phyloP scores from a whole-genome alignment of 2,329 filamentous ascomycete species.

The Penicillium digitatum region DNA sequence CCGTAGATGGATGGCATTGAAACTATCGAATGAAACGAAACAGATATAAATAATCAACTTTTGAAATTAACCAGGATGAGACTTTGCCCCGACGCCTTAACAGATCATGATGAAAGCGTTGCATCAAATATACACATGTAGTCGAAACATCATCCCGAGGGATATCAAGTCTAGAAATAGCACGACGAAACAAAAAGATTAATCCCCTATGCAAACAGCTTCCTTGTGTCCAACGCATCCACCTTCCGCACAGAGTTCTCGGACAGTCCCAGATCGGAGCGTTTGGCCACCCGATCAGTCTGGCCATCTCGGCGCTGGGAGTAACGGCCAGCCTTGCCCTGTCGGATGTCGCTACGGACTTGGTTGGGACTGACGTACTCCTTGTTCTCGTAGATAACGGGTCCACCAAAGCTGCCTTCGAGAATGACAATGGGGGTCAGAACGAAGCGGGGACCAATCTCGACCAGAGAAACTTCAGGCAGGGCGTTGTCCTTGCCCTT shows the following conservation, averaged over 20 bases:
- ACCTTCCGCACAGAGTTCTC: slow-evolving; percentile 57
- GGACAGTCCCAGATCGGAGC: slow-evolving; percentile 71
- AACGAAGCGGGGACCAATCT: slow-evolving; percentile 91
- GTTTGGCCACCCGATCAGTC: slow-evolving; percentile 69
- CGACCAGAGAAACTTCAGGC: slow-evolving; percentile 76
- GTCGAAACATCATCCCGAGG: slow-evolving; percentile 26
- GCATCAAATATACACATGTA: slow-evolving; percentile 37
- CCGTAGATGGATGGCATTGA: too few relatives aligned
- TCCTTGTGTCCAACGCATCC: slow-evolving; percentile 70
- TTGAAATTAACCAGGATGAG: slow-evolving; percentile 23
- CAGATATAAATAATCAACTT: slow-evolving; percentile 14
- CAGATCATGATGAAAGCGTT: slow-evolving; percentile 32
- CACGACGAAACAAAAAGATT: slow-evolving; percentile 18
- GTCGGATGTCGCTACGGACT: slow-evolving; percentile 74
- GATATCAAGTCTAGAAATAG: slow-evolving; percentile 32
- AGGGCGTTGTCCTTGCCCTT: slow-evolving; percentile 51
- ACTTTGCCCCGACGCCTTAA: slow-evolving; percentile 34
- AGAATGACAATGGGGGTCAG: slow-evolving; percentile 92
- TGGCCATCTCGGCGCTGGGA: slow-evolving; percentile 70
- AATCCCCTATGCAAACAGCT: slow-evolving; percentile 59
- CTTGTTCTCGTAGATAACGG: slow-evolving; percentile 97
- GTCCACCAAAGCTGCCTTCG: slow-evolving; percentile 90
- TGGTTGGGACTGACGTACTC: slow-evolving; percentile 97
- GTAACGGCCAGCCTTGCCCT: slow-evolving; percentile 72
- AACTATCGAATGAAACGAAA: slow-evolving; percentile 4